Evolutionary conservation across 2,329 filamentous ascomycete genomes (phyloP).

Genomic region (Phoma sp.): DNA sequence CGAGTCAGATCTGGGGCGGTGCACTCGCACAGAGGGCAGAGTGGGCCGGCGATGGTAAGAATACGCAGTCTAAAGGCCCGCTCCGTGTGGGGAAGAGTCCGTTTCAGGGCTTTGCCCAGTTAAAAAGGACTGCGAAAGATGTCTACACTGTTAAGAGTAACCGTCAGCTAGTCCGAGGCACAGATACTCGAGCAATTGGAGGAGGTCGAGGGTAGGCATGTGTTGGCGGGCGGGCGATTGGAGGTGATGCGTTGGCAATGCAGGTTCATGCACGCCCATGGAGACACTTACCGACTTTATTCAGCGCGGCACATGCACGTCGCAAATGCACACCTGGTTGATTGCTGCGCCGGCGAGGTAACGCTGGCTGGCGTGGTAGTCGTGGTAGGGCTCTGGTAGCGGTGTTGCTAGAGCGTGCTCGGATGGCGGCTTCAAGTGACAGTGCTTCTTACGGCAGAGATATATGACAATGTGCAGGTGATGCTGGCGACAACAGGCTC

Average conservation of each 20-base stretch:
- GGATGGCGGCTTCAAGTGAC: constrained; percentile 29
- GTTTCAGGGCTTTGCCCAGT: constrained; percentile 46
- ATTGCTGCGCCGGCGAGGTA: constrained; percentile 36
- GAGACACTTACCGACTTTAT: constrained; percentile 48
- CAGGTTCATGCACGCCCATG: constrained; percentile 49
- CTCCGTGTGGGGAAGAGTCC: constrained; percentile 46
- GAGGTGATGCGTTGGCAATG: constrained; percentile 55
- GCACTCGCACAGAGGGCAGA: constrained; percentile 33
- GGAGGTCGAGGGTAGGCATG: constrained; percentile 45
- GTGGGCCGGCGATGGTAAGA: constrained; percentile 25
- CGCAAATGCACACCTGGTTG: constrained; percentile 35
- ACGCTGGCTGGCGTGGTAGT: constrained; percentile 23
- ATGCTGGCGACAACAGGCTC: constrained; percentile 26
- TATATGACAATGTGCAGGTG: constrained; percentile 42
- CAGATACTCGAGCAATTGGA: constrained; percentile 48
- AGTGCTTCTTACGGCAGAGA: constrained; percentile 27
- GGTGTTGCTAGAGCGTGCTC: constrained; percentile 23
- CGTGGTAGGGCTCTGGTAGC: constrained; percentile 16
- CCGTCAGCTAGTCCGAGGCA: constrained; percentile 45
- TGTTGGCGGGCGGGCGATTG: constrained; percentile 51
- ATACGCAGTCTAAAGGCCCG: constrained; percentile 42
- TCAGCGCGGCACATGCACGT: constrained; percentile 45
- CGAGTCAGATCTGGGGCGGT: constrained; percentile 42
- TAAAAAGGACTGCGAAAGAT: constrained; percentile 37
- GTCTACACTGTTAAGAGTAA: constrained; percentile 43